Conservation (phyloP, 805 yeast genomes). For the Ogataea dorogensis region DNA sequence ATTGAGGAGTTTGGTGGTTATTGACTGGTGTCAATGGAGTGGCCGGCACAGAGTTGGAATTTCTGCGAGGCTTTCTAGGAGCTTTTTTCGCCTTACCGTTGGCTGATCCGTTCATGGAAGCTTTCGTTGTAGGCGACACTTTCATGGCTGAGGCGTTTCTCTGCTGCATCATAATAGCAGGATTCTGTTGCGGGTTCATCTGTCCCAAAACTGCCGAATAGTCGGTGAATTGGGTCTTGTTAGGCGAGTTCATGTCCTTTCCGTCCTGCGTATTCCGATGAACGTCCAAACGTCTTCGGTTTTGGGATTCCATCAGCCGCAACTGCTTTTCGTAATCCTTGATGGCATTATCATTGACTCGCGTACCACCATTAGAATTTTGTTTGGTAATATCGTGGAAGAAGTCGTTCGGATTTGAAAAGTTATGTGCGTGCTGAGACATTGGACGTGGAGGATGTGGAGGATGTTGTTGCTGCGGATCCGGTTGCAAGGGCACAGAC, state of each 20-base stretch:
- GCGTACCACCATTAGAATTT: conserved; percentile 17
- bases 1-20: conserved; percentile 29
- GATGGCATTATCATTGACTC: conserved; percentile 49
- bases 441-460: conserved; percentile 19
- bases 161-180: conserved; percentile 17
- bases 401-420: conserved; percentile 23
- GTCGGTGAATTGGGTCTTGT: conserved; percentile 23
- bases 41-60: conserved; percentile 32
- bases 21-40: conserved; percentile 36
- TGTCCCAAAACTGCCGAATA: conserved; percentile 24
- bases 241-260: conserved; percentile 18
- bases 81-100: conserved; percentile 22
- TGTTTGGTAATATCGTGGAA: conserved; percentile 22
- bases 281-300: conserved; percentile 62
- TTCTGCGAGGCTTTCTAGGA: conserved; percentile 27
- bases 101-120: conserved; percentile 15
- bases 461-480: conserved; percentile 19
- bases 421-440: conserved; percentile 20
- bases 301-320: conserved; percentile 71
- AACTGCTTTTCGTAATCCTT: conserved; percentile 83
- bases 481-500: conserved; percentile 18
- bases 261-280: conserved; percentile 40
- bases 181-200: conserved; percentile 22
- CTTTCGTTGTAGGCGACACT: conserved; percentile 18
- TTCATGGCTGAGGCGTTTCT: conserved; percentile 20